These are phyloP conservation scores for Claviceps fusiformis DNA, from an alignment of 2,329 filamentous ascomycete species.

Conservation along the genomic window DNA sequence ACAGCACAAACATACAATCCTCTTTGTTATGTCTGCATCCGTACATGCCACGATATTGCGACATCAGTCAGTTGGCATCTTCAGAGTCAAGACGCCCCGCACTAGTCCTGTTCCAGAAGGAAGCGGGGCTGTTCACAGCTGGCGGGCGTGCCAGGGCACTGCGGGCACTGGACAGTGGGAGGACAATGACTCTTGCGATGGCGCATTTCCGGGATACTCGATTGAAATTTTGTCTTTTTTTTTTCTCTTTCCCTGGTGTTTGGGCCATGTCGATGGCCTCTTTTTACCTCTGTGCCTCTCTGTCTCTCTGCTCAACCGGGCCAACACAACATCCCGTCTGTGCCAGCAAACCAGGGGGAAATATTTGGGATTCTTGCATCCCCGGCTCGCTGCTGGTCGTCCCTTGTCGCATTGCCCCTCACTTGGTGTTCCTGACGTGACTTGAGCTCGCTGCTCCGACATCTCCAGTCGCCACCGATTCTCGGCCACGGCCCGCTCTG, in stretches of 20 bases:
- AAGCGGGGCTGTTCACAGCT: constrained; percentile 7
- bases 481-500: neutral
- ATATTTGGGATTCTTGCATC: neutral
- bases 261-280: neutral
- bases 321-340: too few species aligned
- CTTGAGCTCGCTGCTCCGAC: neutral
- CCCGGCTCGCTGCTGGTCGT: neutral
- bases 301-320: too few species aligned
- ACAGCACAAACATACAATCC: neutral
- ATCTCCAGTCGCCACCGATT: constrained; percentile 2
- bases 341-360: neutral
- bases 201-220: neutral
- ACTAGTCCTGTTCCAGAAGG: constrained; percentile 14
- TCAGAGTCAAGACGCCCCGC: constrained; percentile 11
- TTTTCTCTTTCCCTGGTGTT: neutral
- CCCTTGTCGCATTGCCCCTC: neutral
- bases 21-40: neutral
- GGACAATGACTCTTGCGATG: neutral
- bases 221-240: neutral
- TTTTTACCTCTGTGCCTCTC: too few species aligned
- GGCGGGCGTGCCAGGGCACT: neutral
- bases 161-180: too few species aligned
- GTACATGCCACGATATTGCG: neutral
- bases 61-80: neutral
- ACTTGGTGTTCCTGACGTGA: neutral